Evolutionary conservation across 495 filamentous ascomycete species (phyloP).

Genomic region (Podospora pseudocomata): DNA sequence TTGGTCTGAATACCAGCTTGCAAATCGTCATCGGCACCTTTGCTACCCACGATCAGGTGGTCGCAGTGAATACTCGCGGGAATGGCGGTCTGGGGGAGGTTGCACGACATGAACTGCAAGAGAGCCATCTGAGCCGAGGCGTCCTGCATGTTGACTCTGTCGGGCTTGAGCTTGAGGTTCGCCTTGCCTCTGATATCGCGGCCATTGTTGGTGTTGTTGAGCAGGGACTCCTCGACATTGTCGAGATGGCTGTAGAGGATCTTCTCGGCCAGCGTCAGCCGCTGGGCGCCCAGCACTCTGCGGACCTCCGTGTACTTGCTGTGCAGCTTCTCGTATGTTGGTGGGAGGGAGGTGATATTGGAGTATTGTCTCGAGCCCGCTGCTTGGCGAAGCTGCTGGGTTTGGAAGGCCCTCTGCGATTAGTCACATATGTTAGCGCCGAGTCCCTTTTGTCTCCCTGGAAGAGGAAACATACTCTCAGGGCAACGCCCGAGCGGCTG

Average conservation of each 20-base stretch:
- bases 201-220: slow-evolving; percentile 76
- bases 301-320: slow-evolving; percentile 59
- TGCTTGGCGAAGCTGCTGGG: slow-evolving; percentile 23
- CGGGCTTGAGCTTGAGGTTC: slow-evolving; percentile 95
- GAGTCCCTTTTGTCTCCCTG: not conserved
- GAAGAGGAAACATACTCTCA: slow-evolving; percentile 26
- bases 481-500: slow-evolving; percentile 34
- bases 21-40: slow-evolving; percentile 84
- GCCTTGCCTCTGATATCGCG: slow-evolving; percentile 76
- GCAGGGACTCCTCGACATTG: slow-evolving; percentile 78
- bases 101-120: slow-evolving; percentile 97
- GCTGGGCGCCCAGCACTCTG: slow-evolving; percentile 62
- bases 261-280: slow-evolving; percentile 90
- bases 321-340: slow-evolving; percentile 45
- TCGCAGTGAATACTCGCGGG: slow-evolving; percentile 98
- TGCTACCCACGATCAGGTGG: slow-evolving; percentile 95
- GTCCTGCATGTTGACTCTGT: slow-evolving; percentile 98
- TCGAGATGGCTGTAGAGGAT: slow-evolving; percentile 95
- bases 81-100: slow-evolving; percentile 84
- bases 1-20: slow-evolving; percentile 85
- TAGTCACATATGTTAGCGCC: not conserved
- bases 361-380: slow-evolving; percentile 25
- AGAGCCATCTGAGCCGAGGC: slow-evolving; percentile 97
- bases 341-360: slow-evolving; percentile 35
- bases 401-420: slow-evolving; percentile 29